These are phyloP conservation scores for Naganishia cerealis DNA, from an alignment of 1,284 basidiomycete genomes.

Conservation along the genomic window DNA sequence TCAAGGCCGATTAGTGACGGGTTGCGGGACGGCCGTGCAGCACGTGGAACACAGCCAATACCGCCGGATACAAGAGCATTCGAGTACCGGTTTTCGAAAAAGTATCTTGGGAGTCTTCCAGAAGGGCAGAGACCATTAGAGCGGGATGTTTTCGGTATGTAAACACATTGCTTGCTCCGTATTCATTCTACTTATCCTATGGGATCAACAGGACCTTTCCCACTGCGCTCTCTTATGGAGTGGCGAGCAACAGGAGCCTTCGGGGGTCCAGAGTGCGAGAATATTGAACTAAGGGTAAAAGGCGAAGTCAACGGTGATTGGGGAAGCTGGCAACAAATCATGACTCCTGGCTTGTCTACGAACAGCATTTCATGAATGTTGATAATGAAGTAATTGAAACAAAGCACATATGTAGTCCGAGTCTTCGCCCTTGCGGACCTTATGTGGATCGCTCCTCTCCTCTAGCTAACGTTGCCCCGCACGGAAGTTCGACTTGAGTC, in stretches of 20 bases:
- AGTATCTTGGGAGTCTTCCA: conserved; percentile 48
- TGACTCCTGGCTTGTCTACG: conserved; percentile 26
- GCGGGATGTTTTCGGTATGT: conserved; percentile 53
- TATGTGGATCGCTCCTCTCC: no score
- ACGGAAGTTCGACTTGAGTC: no score
- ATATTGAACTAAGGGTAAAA: conserved; percentile 49
- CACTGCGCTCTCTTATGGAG: conserved; percentile 41
- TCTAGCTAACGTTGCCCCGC: no score
- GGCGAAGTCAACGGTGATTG: conserved; percentile 39
- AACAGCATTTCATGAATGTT: neutral
- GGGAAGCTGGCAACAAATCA: conserved; percentile 48
- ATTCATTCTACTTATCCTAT: neutral
- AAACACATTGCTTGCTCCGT: neutral
- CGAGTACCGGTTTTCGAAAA: conserved; percentile 54
- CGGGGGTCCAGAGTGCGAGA: conserved; percentile 51
- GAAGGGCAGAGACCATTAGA: conserved; percentile 52
- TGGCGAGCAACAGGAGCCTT: conserved; percentile 54
- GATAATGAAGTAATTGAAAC: neutral
- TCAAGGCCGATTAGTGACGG: conserved; percentile 22
- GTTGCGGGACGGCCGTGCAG: conserved; percentile 11
- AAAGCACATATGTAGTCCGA: no score
- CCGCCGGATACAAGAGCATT: conserved; percentile 46
- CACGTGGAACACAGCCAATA: conserved; percentile 32
- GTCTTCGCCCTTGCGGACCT: no score
- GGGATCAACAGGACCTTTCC: conserved; percentile 49